These are phyloP conservation scores for Ascoidea rubescens DNA, from an alignment of 805 yeast species.

Conservation along the genomic window DNA sequence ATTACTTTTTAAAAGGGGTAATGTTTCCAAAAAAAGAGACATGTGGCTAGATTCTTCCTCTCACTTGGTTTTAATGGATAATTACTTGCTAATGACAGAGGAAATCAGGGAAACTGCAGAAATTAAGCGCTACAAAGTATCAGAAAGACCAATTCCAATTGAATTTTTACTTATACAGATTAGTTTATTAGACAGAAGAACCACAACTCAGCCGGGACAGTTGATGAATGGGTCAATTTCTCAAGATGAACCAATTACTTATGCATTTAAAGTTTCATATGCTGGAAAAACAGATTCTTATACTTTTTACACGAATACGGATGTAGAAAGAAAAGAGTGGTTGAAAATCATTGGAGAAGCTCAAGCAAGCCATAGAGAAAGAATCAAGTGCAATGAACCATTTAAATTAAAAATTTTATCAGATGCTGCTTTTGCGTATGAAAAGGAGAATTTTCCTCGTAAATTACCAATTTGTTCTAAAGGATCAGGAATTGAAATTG, in stretches of 20 bases:
- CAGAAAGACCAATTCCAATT: conserved; percentile 48
- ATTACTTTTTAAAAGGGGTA: conserved; percentile 43
- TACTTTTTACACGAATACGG: conserved; percentile 33
- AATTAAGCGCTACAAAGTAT: conserved; percentile 22
- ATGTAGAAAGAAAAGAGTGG: conserved; percentile 47
- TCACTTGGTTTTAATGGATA: conserved; percentile 52
- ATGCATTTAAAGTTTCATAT: conserved; percentile 36
- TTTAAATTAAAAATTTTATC: conserved; percentile 38
- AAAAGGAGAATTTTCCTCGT: conserved; percentile 31
- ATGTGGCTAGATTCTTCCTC: conserved; percentile 42
- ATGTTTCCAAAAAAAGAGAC: conserved; percentile 47
- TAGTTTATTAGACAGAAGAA: conserved; percentile 3
- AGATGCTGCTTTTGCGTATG: conserved; percentile 52
- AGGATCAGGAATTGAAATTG: conserved; percentile 36
- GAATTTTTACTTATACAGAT: conserved; percentile 41
- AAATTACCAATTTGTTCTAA: conserved; percentile 40
- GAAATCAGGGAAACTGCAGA: conserved; percentile 26
- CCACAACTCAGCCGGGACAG: not conserved
- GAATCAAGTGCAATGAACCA: conserved; percentile 31
- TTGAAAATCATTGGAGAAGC: conserved; percentile 33
- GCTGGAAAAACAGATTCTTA: conserved; percentile 43
- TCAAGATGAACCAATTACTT: conserved; percentile 11
- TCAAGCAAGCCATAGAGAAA: conserved; percentile 24
- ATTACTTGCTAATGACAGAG: conserved; percentile 54
- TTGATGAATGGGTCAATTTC: not conserved